Base-by-base conservation (phyloP, 805 yeast genomes). In the Wickerhamomyces chambardii region DNA sequence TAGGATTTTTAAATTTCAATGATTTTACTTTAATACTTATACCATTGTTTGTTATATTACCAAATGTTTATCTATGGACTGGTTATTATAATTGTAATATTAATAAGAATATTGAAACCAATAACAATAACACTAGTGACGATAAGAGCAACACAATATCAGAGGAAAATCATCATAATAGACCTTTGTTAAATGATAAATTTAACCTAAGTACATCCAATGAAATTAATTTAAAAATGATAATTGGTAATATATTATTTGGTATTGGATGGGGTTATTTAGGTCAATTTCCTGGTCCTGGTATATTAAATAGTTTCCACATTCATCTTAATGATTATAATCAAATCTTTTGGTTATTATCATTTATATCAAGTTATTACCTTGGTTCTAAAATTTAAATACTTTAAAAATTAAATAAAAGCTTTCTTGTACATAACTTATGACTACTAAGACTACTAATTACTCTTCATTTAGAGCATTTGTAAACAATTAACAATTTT, bases 231-330 rank as follows among this genome's bases (percentile, higher is more conserved):
- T 17, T 32, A 0, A 53, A 49, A 27, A 59, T 71, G 33, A 16
- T 72, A 0, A 4, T 61, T 3, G 78, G 78, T 3, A 57, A 64
- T 39, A 51, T 52, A 0, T 11, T 68, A 6, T 72, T 72, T 43
- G 78, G 78, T 9, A 12, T 63, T 8, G 78, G 77, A 1, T 72
- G 78, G 78, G 77, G 73, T 1, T 25, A 67, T 3, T 44, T 62
- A 1, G 78, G 78, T 1, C 50, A 69, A 4, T 72, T 77, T 45
- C 78, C 78, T 0, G 77, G 74, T 4, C 75, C 78, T 14, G 78
- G 68, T 0, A 36, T 68, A 1, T 28, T 65, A 1, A 47, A 58
- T 10, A 30, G 51, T 24, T 24, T 24, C 12, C 7, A 24, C n/a
- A n/a, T n/a, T n/a, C n/a, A n/a, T n/a, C n/a, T n/a, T 3, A 11